These are phyloP conservation scores for Cyanidiococcus yangmingshanensis DNA, from an alignment of 23 red algal genomes.

Conservation along the genomic window DNA sequence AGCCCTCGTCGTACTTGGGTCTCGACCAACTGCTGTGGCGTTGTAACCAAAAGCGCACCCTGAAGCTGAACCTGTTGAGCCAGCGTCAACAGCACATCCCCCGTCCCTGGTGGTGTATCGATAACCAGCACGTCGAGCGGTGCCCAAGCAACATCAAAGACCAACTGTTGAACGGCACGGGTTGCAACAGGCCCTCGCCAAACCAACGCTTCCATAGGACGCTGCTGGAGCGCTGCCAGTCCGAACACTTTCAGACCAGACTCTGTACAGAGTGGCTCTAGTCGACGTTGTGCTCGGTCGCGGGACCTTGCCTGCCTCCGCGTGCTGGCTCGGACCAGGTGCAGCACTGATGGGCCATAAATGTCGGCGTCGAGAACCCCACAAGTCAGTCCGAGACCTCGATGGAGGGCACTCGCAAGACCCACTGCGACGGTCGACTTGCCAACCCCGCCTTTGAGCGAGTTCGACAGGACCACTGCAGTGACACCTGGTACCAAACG, in stretches of 20 bases:
- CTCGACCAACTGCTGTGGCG: slow-evolving; percentile 30
- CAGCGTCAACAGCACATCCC: slow-evolving; percentile 27
- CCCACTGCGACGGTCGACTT: slow-evolving; percentile 29
- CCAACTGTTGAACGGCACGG: slow-evolving; percentile 25
- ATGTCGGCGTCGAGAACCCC: slow-evolving; percentile 40
- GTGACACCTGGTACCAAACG: too few species aligned
- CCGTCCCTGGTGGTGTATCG: slow-evolving; percentile 40
- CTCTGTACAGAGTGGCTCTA: neutral
- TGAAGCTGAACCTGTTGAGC: slow-evolving; percentile 21
- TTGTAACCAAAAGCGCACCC: slow-evolving; percentile 35
- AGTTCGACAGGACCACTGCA: neutral
- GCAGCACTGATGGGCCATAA: slow-evolving; percentile 32
- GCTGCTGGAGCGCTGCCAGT: slow-evolving; percentile 6
- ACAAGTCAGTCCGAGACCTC: slow-evolving; percentile 12
- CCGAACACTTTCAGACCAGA: slow-evolving; percentile 6
- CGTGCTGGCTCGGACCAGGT: slow-evolving; percentile 8
- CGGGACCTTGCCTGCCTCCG: neutral
- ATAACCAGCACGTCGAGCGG: slow-evolving; percentile 30
- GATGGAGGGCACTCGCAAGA: slow-evolving; percentile 21
- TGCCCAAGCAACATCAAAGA: slow-evolving; percentile 33
- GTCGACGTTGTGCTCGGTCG: neutral
- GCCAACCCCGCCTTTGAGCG: slow-evolving; percentile 41
- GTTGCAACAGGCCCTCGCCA: slow-evolving; percentile 31
- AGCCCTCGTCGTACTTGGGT: slow-evolving; percentile 20
- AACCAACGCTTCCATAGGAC: slow-evolving; percentile 19